Conservation (phyloP, 768 basidiomycete species). For the Leccinum disarticulatum region DNA sequence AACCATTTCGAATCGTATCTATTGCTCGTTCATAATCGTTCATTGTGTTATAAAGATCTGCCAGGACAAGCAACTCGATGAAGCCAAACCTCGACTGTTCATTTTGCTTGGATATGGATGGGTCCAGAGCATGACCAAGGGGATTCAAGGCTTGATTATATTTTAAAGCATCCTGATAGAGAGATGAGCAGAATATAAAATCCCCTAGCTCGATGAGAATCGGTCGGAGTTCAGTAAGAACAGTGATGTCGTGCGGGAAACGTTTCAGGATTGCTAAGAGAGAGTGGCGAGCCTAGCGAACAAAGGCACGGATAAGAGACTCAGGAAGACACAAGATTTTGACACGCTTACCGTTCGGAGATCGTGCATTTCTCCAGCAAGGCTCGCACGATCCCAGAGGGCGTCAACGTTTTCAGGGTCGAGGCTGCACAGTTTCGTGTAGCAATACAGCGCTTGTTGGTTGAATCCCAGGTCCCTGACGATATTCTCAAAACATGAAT, state of each 20-base stretch:
- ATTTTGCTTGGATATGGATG: constrained; percentile 11
- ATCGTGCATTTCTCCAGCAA: constrained; percentile 76
- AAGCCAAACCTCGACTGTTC: constrained; percentile 23
- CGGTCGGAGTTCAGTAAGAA: constrained; percentile 76
- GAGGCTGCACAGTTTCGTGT: constrained; percentile 74
- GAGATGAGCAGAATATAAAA: constrained; percentile 56
- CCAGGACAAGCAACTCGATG: constrained; percentile 77
- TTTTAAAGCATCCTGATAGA: constrained; percentile 75
- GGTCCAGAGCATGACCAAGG: constrained; percentile 42
- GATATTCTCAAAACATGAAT: constrained; percentile 58
- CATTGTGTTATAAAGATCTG: constrained; percentile 77
- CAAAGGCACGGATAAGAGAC: background rate
- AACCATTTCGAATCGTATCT: constrained; percentile 68
- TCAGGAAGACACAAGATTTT: background rate
- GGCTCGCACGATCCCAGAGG: constrained; percentile 84
- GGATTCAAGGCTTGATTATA: constrained; percentile 50
- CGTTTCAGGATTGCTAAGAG: constrained; percentile 27
- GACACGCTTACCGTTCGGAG: constrained; percentile 53
- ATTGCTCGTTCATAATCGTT: constrained; percentile 69
- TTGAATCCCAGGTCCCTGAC: constrained; percentile 62
- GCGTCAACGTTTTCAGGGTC: constrained; percentile 83
- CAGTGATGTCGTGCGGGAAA: constrained; percentile 67
- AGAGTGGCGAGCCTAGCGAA: constrained; percentile 28
- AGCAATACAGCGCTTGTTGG: constrained; percentile 92
- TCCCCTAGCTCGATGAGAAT: constrained; percentile 57